Conservation (phyloP, 78 protist genomes). For the Dictyostelium discoideum region DNA sequence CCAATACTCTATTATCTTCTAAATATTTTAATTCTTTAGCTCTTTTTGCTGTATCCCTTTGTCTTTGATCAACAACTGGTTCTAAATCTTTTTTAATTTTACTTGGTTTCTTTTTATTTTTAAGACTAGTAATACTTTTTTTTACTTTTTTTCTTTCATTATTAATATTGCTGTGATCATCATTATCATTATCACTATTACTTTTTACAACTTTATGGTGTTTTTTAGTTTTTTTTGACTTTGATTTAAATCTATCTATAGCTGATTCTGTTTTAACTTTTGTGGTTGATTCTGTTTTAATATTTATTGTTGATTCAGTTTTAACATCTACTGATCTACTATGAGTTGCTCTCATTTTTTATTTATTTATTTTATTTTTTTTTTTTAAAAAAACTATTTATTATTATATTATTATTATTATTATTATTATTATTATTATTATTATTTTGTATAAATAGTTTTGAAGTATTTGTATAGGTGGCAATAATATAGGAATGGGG, state of each 20-base stretch:
- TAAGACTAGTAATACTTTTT: not conserved
- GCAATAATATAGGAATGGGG: no score
- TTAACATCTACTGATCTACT: no score
- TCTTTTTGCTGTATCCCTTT: not conserved
- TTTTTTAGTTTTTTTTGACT: not conserved
- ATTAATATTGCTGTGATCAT: not conserved
- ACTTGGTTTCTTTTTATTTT: not conserved
- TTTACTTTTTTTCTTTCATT: not conserved
- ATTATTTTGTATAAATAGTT: no score
- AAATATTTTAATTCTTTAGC: not conserved
- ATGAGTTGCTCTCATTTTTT: no score
- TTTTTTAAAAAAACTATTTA: no score
- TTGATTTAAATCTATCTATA: not conserved
- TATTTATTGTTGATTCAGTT: no score
- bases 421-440: no score
- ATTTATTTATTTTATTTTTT: no score
- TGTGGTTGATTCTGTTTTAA: no score
- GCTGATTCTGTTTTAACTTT: not conserved
- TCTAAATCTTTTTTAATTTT: not conserved
- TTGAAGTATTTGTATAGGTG: no score
- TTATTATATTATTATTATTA: no score
- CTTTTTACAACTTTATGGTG: not conserved
- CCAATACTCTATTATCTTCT: not conserved
- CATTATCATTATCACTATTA: not conserved
- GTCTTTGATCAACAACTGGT: not conserved